Base-by-base conservation (phyloP, 2,329 filamentous ascomycete species). In the Fusarium luffae region DNA sequence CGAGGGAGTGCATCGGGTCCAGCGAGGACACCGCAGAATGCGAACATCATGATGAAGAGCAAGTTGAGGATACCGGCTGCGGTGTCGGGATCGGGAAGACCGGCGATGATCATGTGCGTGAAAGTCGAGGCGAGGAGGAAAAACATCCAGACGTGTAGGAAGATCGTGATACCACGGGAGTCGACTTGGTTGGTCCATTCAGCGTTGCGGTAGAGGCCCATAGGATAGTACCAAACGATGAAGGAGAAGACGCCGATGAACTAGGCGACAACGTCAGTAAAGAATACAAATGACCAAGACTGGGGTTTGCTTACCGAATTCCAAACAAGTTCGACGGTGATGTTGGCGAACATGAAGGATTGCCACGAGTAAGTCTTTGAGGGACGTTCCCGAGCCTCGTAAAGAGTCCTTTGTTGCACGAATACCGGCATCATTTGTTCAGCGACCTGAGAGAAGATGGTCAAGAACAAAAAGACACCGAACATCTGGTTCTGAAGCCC, bases 401-500 rank as follows among this genome's bases (percentile, higher is more conserved):
- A 93, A 2, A 93, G 80, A 12, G 88, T 84, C 21, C 91, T 86
- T 72, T 92, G 90, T 1, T 86, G 84, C 32, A 92, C 86, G 69
- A 93, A 93, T 58, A 89, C 86, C 0, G 91, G 90, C 86, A 92
- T 90, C 69, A 90, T 88, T 70, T 90, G 89, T 64, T 90, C 85
- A 3, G 88, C 84, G 46, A 92, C 77, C 52, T 88, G 85, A 28
- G 88, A 86, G 77, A 93, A 93, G 76, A 93, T 89, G 12, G 88
- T 91, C 59, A 88, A 79, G 66, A 92, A 82, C 84, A 93, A 88
- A 79, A 93, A 93, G 54, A 93, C 88, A 46, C 85, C 85, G 76
- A 93, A 93, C 79, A 93, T 86, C 60, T 90, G 88, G 74, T 92
- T 90, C 72, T 92, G 90, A 4, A 93, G 82, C 23, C 91, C 90